Conservation (phyloP, 345 rosid species). For the Citrus inodora region DNA sequence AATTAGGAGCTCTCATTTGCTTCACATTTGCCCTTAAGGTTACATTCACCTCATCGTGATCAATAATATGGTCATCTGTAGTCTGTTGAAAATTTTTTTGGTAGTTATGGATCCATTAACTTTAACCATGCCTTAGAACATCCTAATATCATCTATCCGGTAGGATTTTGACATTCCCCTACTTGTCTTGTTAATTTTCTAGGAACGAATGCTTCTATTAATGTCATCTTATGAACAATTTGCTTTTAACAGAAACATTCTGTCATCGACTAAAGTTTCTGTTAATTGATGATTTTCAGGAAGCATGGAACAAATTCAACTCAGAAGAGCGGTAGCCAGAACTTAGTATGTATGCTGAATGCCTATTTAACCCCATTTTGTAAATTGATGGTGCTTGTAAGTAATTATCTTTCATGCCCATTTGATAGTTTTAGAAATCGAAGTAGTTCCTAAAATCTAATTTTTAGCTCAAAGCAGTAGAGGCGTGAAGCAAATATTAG, state of each 20-base stretch:
- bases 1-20: neutral
- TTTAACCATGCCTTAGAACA: neutral
- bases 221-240: neutral
- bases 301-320: conserved; percentile 94
- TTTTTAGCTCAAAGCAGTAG: conserved; percentile 15
- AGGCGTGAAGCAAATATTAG: conserved; percentile 7
- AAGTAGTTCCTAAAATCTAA: conserved; percentile 7
- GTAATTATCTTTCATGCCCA: conserved; percentile 24
- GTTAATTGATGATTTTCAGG: conserved; percentile 45
- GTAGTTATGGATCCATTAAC: neutral
- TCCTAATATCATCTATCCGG: neutral
- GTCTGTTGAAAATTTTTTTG: neutral
- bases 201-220: neutral
- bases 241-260: neutral
- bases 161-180: neutral
- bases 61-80: neutral
- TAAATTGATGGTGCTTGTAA: conserved; percentile 19
- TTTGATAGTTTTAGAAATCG: neutral
- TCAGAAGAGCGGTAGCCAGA: conserved; percentile 72
- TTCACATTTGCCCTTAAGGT: neutral
- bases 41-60: neutral
- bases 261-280: neutral
- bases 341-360: neutral
- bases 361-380: conserved; percentile 16
- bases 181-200: neutral